A percentile compares a stretch with the other conserved stretches of the same genome.
phyloP scores from a whole-genome alignment of 2,329 filamentous ascomycete genomes.

The Scopulariopsis brevicaulis region DNA sequence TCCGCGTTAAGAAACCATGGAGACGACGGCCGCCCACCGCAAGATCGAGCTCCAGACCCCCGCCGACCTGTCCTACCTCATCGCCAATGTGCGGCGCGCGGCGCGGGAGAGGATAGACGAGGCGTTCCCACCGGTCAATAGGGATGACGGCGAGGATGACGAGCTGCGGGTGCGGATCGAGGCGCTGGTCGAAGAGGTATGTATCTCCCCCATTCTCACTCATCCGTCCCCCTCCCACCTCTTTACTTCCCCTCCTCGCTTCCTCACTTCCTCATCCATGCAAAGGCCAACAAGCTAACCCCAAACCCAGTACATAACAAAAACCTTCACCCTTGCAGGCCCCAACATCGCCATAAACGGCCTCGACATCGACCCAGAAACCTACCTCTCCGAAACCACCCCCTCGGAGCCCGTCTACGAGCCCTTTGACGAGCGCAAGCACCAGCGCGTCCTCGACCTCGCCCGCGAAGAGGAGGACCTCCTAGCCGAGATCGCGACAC shows the following conservation, averaged over 20 bases:
- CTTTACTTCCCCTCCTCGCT: background rate
- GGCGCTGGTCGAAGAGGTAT: constrained; percentile 45
- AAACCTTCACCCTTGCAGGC: constrained; percentile 45
- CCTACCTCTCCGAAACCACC: constrained; percentile 21
- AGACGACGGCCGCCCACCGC: constrained; percentile 41
- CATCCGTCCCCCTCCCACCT: background rate
- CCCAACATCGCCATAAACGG: constrained; percentile 55
- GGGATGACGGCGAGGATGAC: constrained; percentile 27
- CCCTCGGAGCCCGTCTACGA: constrained; percentile 30
- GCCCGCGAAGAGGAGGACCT: constrained; percentile 51
- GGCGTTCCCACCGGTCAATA: constrained; percentile 54
- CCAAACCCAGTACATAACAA: constrained; percentile 42
- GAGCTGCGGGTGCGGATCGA: constrained; percentile 48
- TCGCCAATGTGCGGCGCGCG: constrained; percentile 56
- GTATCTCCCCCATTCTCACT: no score
- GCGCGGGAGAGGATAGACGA: constrained; percentile 56
- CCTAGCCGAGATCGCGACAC: constrained; percentile 48
- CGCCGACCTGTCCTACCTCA: constrained; percentile 60
- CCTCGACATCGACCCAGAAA: constrained; percentile 30
- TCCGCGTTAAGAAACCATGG: constrained; percentile 13
- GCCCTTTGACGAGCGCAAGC: constrained; percentile 48
- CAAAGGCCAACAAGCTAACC: background rate
- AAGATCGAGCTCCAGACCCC: constrained; percentile 72
- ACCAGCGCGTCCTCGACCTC: constrained; percentile 47
- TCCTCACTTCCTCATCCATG: background rate